Percentiles rank a stretch among this genome's conserved stretches.
These are phyloP conservation scores for Kurtzmaniella quercitrusa DNA, from an alignment of 1,139 yeast species.

Conservation along the genomic window DNA sequence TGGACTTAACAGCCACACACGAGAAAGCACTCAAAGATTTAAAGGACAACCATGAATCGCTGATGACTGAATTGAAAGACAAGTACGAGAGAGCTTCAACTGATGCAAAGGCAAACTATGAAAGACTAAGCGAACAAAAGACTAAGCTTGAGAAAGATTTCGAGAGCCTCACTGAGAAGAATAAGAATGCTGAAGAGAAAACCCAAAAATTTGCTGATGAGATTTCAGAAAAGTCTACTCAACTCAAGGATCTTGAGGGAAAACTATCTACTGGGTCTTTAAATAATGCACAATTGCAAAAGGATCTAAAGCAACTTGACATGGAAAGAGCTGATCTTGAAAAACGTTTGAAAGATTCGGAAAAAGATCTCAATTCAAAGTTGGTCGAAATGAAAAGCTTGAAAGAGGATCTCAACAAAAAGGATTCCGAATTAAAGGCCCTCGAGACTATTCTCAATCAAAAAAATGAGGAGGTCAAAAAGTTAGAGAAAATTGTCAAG, in stretches of 20 bases:
- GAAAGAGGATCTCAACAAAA: neutral
- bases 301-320: neutral
- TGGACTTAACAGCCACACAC: neutral
- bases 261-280: neutral
- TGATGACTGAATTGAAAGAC: neutral
- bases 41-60: constrained; percentile 8
- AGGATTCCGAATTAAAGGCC: constrained; percentile 3
- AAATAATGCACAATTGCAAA: neutral
- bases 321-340: neutral
- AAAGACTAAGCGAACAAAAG: neutral
- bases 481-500: neutral
- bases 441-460: neutral
- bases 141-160: neutral
- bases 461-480: neutral
- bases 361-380: neutral
- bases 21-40: constrained; percentile 8
- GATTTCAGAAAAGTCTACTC: constrained; percentile 3
- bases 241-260: neutral
- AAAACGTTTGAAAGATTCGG: no score
- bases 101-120: neutral
- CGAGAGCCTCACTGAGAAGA: neutral
- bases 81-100: neutral
- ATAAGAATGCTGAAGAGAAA: constrained; percentile 5
- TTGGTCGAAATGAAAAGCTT: neutral
- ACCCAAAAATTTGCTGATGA: constrained; percentile 9